Evolutionary conservation across 2,329 filamentous ascomycete species (phyloP), one percentile per base, ranked within the genome.

Genomic region (Ophiostoma sp.): DNA sequence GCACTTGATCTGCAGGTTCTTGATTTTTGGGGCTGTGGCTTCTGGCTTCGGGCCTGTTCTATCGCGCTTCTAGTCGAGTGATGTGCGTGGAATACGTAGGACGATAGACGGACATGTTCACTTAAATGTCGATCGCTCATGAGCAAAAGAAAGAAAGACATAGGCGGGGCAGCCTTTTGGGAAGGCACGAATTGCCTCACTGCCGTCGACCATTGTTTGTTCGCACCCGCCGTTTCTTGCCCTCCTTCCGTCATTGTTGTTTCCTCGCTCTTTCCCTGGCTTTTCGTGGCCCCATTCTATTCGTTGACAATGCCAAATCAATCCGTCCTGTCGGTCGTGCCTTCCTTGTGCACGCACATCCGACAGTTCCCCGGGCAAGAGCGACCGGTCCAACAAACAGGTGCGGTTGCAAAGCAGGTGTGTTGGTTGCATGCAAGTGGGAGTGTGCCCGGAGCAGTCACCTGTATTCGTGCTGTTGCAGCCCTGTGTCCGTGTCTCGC

Each of bases 1-100:
- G 33, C 68, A 70, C 33, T 42, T 57, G 50, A 42, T 57, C 48
- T 57, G 50, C 48, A 70, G 50, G 66, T 66, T 45, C 36, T 66
- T 39, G 61, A 17, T 66, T 25, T 66, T 42, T 45, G 61, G 25
- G 36, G 36, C 22, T 45, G 3, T 22, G n/a, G 61, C n/a, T 64
- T 66, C 61, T 55, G 50, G 50, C 50, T 12, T 25, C 19, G 7
- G 12, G 31, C 33, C 11, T 45, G 22, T 45, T 45, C 33, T 66
- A 25, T 66, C 33, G n/a, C 55, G 55, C 55, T 59, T 59, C 55
- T 59, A 59, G 28, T 33, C 28, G 55, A 19, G 17, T 19, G 55
- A 59, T 19, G 28, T 59, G 28, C 55, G 55, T 55, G 22, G 12
- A 19, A 36, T 55, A 55, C n/a, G 12, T 33, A 59, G 12, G 33